phyloP scores from a whole-genome alignment of 768 basidiomycete species.

The Russula brevipes region DNA sequence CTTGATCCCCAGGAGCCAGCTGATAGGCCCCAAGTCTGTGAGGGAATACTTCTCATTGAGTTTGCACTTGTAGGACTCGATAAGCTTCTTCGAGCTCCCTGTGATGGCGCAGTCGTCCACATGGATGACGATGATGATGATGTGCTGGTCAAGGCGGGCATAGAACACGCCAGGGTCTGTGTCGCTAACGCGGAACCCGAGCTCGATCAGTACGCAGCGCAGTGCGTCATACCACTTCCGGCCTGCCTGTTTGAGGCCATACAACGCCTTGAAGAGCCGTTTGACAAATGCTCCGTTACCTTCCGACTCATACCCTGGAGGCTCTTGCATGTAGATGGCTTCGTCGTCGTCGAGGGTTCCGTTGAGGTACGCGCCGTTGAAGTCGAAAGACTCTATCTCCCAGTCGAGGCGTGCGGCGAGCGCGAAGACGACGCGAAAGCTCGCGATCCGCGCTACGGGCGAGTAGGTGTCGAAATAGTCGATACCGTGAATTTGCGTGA shows the following conservation, averaged over 20 bases:
- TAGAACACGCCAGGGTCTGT: not conserved
- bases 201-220: not conserved
- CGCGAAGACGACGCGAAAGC: too few species aligned
- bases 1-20: not conserved
- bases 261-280: not conserved
- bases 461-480: too few species aligned
- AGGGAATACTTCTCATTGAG: not conserved
- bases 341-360: too few species aligned
- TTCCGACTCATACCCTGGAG: too few species aligned
- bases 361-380: too few species aligned
- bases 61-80: not conserved
- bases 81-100: not conserved
- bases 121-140: not conserved
- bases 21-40: not conserved
- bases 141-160: accelerated
- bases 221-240: not conserved
- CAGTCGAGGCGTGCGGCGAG: too few species aligned
- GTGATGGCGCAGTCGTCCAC: not conserved
- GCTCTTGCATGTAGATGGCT: too few species aligned
- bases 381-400: too few species aligned
- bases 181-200: not conserved
- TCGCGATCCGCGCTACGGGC: too few species aligned
- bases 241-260: not conserved
- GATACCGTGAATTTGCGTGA: too few species aligned
- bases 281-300: too few species aligned